These are phyloP conservation scores for Daldinia sp. DNA, from an alignment of 2,329 filamentous ascomycete species.

Conservation along the genomic window DNA sequence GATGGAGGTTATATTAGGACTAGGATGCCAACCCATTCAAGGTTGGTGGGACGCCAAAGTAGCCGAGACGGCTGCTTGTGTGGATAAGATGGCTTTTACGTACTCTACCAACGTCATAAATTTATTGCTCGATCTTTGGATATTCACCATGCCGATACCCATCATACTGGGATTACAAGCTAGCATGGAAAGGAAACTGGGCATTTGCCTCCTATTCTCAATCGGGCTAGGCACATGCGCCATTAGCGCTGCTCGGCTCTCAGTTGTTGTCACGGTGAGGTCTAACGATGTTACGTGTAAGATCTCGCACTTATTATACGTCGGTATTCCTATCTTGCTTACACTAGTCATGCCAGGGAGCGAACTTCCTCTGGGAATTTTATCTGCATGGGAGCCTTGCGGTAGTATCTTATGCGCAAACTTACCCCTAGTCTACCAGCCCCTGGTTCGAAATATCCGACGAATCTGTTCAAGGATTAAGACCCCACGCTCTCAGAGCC, in stretches of 20 bases:
- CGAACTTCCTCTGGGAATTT: slow-evolving; percentile 40
- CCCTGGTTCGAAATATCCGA: slow-evolving; percentile 48
- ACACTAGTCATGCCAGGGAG: slow-evolving; percentile 30
- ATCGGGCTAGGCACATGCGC: slow-evolving; percentile 40
- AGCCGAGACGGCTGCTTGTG: slow-evolving; percentile 31
- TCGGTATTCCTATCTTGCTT: not conserved
- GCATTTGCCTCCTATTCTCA: slow-evolving; percentile 40
- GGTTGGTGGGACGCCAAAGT: slow-evolving; percentile 37
- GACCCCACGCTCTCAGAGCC: slow-evolving; percentile 7
- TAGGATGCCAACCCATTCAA: slow-evolving; percentile 42
- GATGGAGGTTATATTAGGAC: slow-evolving; percentile 40
- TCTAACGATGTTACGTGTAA: slow-evolving; percentile 41
- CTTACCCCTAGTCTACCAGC: slow-evolving; percentile 39
- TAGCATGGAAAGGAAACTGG: slow-evolving; percentile 33
- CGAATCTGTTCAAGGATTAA: slow-evolving; percentile 20
- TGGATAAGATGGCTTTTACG: slow-evolving; percentile 40
- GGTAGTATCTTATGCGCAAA: slow-evolving; percentile 43
- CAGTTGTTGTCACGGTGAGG: slow-evolving; percentile 37
- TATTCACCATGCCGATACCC: slow-evolving; percentile 43
- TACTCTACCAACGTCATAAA: slow-evolving; percentile 43
- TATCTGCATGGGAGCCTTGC: slow-evolving; percentile 42
- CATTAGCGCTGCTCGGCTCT: slow-evolving; percentile 40
- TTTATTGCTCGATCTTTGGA: slow-evolving; percentile 42
- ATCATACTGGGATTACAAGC: slow-evolving; percentile 38
- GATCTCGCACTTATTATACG: not conserved